These are phyloP conservation scores for Podaxis sp. DNA, from an alignment of 768 basidiomycete species.

Conservation along the genomic window DNA sequence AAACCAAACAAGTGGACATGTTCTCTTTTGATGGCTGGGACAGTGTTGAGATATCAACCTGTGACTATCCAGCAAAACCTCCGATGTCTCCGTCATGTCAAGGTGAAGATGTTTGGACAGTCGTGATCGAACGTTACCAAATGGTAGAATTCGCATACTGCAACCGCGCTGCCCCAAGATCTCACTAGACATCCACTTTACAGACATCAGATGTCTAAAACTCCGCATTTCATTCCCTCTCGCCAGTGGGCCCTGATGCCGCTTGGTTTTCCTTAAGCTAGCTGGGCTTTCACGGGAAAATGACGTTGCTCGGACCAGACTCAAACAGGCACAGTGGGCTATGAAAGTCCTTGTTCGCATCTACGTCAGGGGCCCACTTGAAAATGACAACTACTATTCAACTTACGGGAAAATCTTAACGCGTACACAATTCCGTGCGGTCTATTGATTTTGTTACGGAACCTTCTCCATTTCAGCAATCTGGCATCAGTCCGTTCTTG, in stretches of 20 bases:
- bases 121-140: background rate
- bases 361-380: background rate
- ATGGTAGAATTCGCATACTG: background rate
- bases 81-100: background rate
- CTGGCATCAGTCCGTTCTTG: background rate
- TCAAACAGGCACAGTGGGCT: background rate
- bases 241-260: background rate
- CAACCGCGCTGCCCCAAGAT: background rate
- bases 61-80: background rate
- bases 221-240: background rate
- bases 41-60: background rate
- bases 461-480: background rate
- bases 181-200: background rate
- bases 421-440: background rate
- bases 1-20: background rate
- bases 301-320: background rate
- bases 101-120: background rate
- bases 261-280: background rate
- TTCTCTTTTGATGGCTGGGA: background rate
- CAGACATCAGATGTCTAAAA: background rate
- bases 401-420: background rate
- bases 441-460: background rate
- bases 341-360: background rate
- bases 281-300: background rate
- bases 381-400: background rate